These are phyloP conservation scores for Microsporum ferrugineum DNA, from an alignment of 2,329 filamentous ascomycete species.

Conservation along the genomic window DNA sequence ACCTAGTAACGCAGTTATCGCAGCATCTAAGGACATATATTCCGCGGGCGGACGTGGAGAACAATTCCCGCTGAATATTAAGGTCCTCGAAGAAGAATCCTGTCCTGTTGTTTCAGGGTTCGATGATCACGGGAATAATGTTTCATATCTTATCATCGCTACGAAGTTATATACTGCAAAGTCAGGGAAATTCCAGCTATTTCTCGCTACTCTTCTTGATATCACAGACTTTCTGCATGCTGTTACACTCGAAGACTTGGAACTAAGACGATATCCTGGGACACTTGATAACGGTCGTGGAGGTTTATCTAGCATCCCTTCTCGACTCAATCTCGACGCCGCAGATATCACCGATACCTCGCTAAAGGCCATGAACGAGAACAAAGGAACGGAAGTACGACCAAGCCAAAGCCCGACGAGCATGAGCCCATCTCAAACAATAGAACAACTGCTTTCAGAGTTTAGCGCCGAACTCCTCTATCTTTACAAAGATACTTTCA, in stretches of 20 bases:
- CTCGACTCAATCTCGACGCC: not conserved
- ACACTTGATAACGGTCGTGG: not conserved
- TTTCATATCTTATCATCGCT: constrained; percentile 20
- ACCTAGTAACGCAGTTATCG: constrained; percentile 16
- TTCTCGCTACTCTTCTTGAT: constrained; percentile 20
- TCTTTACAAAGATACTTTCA: constrained; percentile 22
- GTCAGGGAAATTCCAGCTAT: constrained; percentile 15
- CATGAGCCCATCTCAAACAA: constrained; percentile 3
- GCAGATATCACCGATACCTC: not conserved
- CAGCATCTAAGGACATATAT: constrained; percentile 18
- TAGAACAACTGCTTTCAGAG: constrained; percentile 14
- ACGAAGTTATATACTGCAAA: constrained; percentile 17
- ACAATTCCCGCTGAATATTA: constrained; percentile 18
- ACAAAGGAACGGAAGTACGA: not conserved
- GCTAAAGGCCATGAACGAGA: not conserved
- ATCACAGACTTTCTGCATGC: constrained; percentile 21
- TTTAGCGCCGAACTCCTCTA: constrained; percentile 18
- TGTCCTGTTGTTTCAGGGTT: constrained; percentile 18
- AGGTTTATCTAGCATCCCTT: not conserved
- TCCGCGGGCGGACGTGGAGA: constrained; percentile 16
- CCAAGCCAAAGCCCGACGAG: not conserved
- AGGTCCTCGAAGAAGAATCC: constrained; percentile 14
- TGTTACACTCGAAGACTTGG: constrained; percentile 16
- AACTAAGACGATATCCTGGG: not conserved
- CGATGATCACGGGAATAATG: constrained; percentile 17